phyloP scores from a whole-genome alignment of 129 eudicot species.

The Escallonia herrerae region DNA sequence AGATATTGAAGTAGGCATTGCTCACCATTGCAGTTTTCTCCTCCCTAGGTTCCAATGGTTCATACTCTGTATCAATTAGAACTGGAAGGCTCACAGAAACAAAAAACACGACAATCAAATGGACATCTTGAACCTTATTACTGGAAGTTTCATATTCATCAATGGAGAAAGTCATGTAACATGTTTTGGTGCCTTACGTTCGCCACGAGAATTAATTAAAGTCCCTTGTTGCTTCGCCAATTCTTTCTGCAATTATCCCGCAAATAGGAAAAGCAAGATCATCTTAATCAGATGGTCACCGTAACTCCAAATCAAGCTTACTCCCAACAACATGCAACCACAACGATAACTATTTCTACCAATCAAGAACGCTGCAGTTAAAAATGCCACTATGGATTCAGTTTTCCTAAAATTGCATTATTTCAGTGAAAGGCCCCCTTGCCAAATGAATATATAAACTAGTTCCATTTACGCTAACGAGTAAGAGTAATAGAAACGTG shows the following conservation, averaged over 20 bases:
- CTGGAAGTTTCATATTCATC: background rate
- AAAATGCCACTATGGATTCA: too few species aligned
- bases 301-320: too few species aligned
- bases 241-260: slow-evolving; percentile 54
- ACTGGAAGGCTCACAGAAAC: slow-evolving; percentile 34
- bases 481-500: too few species aligned
- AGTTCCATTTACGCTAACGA: too few species aligned
- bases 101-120: background rate
- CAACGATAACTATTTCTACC: too few species aligned
- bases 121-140: too few species aligned
- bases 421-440: too few species aligned
- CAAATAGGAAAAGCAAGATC: background rate
- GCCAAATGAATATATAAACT: too few species aligned
- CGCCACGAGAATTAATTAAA: slow-evolving; percentile 59
- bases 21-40: slow-evolving; percentile 74
- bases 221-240: slow-evolving; percentile 36
- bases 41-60: slow-evolving; percentile 59
- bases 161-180: slow-evolving; percentile 7
- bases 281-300: too few species aligned
- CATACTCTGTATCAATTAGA: slow-evolving; percentile 56
- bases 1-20: background rate
- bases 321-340: too few species aligned
- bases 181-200: slow-evolving; percentile 43
- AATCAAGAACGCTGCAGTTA: too few species aligned
- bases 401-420: too few species aligned